Evolutionary conservation across 208 protist species (phyloP), one percentile per base, ranked within the genome.

Genomic region (Leishmania gerbilli): DNA sequence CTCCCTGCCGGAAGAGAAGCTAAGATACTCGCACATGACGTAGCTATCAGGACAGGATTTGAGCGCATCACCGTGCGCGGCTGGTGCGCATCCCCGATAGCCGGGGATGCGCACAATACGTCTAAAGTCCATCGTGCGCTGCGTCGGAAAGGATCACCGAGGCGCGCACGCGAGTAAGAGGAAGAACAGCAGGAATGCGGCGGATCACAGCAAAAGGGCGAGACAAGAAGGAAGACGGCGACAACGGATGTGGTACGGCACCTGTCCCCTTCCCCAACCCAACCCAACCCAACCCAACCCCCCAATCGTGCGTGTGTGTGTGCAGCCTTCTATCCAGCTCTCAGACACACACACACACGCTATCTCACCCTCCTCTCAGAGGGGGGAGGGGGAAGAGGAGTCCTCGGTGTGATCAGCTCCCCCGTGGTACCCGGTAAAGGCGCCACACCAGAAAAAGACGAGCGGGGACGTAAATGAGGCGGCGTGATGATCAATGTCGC

Each of bases 111-210:
- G 74, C 47, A 68, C 34, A 79, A 71, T 51, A 72, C 37, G 40
- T 55, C 56, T 15, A 69, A 37, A 76, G 74, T 51, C n/a, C 99
- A 84, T 99, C 99, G 79, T 97, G 83, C 47, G 98, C 94, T 71
- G 90, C 85, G 31, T 92, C 88, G 21, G 99, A 92, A 65, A 94
- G 92, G 79, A 99, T 97, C 56, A 80, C 53, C 69, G 3, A 31
- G 34, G 24, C 42, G 11, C 69, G 34, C 67, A 17, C 17, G 42
- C 17, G 19, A 24, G 34, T n/a, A 45, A n/a, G 31, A 31, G 6
- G 1, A 72, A 27, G 45, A 5, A 49, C 1, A 11, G 17, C 1
- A 37, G 9, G 7, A 24, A 27, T 1, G 67, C 19, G 40, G 34
- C 31, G 13, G 62, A 24, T 37, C 11, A 40, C 62, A 6, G 15